Percentiles rank a stretch among this genome's conserved stretches.
phyloP scores from a whole-genome alignment of 2,329 filamentous ascomycete species.

The Stromatinia cepivora region DNA sequence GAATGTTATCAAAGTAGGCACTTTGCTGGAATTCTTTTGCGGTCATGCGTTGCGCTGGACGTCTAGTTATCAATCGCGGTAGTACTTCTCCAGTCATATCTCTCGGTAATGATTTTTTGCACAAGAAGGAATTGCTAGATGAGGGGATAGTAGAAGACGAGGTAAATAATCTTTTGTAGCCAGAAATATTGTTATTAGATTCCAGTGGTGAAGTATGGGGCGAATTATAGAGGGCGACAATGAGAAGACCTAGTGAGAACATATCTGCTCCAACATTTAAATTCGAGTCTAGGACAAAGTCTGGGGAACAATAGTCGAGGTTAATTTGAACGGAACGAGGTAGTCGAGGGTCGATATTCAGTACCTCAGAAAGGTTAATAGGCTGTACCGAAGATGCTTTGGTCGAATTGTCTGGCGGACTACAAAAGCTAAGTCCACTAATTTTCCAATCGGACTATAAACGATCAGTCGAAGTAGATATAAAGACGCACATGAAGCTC shows the following conservation, averaged over 20 bases:
- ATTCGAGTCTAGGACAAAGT: conserved; percentile 90
- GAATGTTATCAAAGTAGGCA: conserved; percentile 93
- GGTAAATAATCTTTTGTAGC: conserved; percentile 82
- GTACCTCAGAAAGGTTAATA: conserved; percentile 77
- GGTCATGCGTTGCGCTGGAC: conserved; percentile 83
- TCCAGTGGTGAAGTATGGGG: conserved; percentile 87
- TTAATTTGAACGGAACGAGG: conserved; percentile 83
- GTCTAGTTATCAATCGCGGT: conserved; percentile 80
- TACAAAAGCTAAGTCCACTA: conserved; percentile 87
- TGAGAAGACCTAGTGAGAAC: conserved; percentile 88
- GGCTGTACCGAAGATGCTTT: conserved; percentile 74
- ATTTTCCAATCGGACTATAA: conserved; percentile 94
- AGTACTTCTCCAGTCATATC: conserved; percentile 76
- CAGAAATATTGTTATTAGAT: conserved; percentile 73
- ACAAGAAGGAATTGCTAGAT: conserved; percentile 80
- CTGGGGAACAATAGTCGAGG: conserved; percentile 90
- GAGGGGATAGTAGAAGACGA: conserved; percentile 78
- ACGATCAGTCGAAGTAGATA: conserved; percentile 39
- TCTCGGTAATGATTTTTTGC: conserved; percentile 73
- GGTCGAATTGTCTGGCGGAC: conserved; percentile 73
- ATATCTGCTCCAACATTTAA: conserved; percentile 83
- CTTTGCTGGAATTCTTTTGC: conserved; percentile 93
- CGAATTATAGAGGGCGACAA: conserved; percentile 90
- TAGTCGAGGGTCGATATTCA: conserved; percentile 82
- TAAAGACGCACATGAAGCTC: conserved; percentile 38